Evolutionary conservation across 495 filamentous ascomycete genomes (phyloP).

Genomic region (Hamigera avellanea): DNA sequence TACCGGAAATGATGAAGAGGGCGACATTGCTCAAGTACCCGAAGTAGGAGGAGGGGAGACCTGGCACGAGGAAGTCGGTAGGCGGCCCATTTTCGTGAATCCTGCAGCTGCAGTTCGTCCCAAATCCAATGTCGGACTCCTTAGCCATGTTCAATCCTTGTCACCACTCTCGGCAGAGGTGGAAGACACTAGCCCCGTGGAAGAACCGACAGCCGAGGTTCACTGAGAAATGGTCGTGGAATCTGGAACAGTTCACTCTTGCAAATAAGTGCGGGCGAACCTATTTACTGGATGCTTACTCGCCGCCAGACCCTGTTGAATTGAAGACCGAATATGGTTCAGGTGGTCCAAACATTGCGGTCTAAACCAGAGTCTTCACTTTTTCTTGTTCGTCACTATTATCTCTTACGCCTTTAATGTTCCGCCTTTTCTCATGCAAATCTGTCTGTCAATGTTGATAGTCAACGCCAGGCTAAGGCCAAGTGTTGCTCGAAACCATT

Average conservation of each 20-base stretch:
- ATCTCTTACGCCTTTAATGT: too few species aligned
- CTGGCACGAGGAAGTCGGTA: conserved; percentile 43
- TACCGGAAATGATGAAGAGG: conserved; percentile 16
- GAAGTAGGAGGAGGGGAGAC: conserved; percentile 21
- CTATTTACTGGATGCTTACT: conserved; percentile 51
- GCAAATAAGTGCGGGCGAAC: conserved; percentile 65
- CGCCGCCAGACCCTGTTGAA: too few species aligned
- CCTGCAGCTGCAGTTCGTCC: conserved; percentile 28
- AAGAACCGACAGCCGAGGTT: conserved; percentile 28
- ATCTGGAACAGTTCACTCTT: conserved; percentile 6
- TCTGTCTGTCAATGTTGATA: too few species aligned
- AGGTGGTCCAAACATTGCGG: too few species aligned
- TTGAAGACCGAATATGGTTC: too few species aligned
- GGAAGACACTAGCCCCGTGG: conserved; percentile 28
- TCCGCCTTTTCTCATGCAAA: too few species aligned
- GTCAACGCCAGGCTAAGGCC: neutral
- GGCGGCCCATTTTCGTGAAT: conserved; percentile 38
- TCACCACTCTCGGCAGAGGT: conserved; percentile 31
- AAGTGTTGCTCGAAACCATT: neutral
- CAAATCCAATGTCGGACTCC: conserved; percentile 57
- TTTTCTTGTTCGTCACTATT: too few species aligned
- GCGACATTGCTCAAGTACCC: conserved; percentile 8
- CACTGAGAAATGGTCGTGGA: conserved; percentile 29
- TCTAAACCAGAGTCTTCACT: too few species aligned
- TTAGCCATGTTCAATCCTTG: conserved; percentile 44